A percentile compares a stretch with the other conserved stretches of the same genome.
phyloP scores from a whole-genome alignment of 1,139 yeast genomes.

The Saccharomycopsis hybrid region DNA sequence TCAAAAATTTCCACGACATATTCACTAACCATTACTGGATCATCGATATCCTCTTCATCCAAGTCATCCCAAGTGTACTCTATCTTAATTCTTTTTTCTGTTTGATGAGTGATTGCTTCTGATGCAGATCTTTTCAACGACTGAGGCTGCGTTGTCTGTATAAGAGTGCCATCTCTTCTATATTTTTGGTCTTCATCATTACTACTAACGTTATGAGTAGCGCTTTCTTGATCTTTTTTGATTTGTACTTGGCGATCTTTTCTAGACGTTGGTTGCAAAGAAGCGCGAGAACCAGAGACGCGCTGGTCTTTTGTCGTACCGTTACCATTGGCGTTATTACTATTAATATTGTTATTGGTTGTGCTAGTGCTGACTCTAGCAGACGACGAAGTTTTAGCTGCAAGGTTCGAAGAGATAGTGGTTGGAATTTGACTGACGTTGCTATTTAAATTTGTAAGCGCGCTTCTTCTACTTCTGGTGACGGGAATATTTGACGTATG shows the following conservation, averaged over 20 bases:
- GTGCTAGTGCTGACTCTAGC: no score
- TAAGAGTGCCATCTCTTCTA: neutral
- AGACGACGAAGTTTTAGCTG: neutral
- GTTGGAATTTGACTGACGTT: constrained; percentile 2
- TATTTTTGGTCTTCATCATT: neutral
- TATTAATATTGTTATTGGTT: no score
- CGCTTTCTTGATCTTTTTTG: neutral
- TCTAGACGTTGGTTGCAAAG: neutral
- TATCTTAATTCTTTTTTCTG: constrained; percentile 25
- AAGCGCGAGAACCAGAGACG: neutral
- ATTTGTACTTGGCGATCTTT: constrained; percentile 7
- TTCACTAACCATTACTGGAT: constrained; percentile 93
- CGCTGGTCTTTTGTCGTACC: neutral
- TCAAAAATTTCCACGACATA: constrained; percentile 83
- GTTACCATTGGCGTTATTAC: neutral
- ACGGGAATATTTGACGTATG: neutral
- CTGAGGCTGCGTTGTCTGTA: constrained; percentile 2
- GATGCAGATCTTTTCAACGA: constrained; percentile 14
- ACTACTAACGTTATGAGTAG: no score
- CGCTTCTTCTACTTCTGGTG: constrained; percentile 1
- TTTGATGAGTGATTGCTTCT: constrained; percentile 4
- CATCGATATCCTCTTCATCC: constrained; percentile 85
- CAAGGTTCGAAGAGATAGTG: neutral
- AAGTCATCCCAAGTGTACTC: constrained; percentile 76
- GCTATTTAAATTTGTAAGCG: constrained; percentile 11